Conservation (phyloP, 2,329 filamentous ascomycete genomes). For the Fusarium brachygibbosum region DNA sequence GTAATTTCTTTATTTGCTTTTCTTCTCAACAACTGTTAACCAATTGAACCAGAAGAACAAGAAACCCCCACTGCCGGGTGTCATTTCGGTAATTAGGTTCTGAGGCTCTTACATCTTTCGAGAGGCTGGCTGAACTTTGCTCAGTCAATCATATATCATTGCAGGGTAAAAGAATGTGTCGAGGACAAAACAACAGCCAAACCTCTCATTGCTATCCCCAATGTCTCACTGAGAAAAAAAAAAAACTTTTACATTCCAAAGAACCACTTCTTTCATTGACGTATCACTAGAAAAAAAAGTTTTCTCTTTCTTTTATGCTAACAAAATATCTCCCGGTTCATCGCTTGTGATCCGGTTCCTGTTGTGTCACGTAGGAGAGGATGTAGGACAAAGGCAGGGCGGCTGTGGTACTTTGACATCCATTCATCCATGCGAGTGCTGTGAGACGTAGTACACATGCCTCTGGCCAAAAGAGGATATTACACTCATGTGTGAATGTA, state of each 20-base stretch:
- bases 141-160: constrained; percentile 17
- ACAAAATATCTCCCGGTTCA: constrained; percentile 23
- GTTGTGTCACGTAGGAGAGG: constrained; percentile 18
- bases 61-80: constrained; percentile 4
- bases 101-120: constrained; percentile 24
- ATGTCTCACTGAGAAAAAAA: constrained; percentile 29
- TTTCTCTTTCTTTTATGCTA: constrained; percentile 4
- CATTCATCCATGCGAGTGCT: constrained; percentile 19
- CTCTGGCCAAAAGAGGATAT: constrained; percentile 18
- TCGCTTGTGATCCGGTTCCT: constrained; percentile 35
- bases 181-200: constrained; percentile 26
- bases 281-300: constrained; percentile 30
- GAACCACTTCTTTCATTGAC: constrained; percentile 22
- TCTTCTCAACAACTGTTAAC: constrained; percentile 6
- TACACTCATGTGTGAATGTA: neutral
- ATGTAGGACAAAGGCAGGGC: constrained; percentile 36
- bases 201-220: constrained; percentile 6
- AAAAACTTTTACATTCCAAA: constrained; percentile 9
- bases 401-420: constrained; percentile 24
- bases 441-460: constrained; percentile 37
- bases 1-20: constrained; percentile 19
- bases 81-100: constrained; percentile 15
- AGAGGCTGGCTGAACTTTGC: neutral
- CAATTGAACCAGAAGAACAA: neutral
- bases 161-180: constrained; percentile 27